A percentile compares a stretch with the other conserved stretches of the same genome.
These are phyloP conservation scores for Paraleonurus japonicus DNA, from an alignment of 257 asterid genomes.

Conservation along the genomic window DNA sequence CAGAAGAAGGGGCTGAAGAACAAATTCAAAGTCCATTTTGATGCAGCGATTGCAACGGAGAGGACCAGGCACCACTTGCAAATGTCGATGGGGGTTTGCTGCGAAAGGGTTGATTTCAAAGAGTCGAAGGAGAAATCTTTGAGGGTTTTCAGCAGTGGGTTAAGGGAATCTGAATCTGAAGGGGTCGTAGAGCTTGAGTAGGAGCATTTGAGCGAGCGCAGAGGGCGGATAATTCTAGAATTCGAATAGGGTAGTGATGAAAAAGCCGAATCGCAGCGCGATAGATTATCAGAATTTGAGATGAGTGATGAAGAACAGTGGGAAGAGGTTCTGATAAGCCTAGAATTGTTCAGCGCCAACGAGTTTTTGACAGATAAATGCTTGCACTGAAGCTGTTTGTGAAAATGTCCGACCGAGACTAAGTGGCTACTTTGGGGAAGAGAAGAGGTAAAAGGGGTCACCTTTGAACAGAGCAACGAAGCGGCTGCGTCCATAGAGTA, in stretches of 20 bases:
- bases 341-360: background rate
- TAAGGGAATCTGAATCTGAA: constrained; percentile 27
- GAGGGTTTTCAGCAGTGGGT: constrained; percentile 24
- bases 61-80: constrained; percentile 64
- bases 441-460: constrained; percentile 37
- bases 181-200: constrained; percentile 33
- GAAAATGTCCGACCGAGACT: constrained; percentile 47
- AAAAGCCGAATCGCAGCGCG: constrained; percentile 1
- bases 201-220: constrained; percentile 38
- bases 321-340: constrained; percentile 21
- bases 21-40: constrained; percentile 51
- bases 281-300: background rate
- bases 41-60: constrained; percentile 54
- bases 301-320: constrained; percentile 12
- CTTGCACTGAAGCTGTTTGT: constrained; percentile 52
- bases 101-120: constrained; percentile 43
- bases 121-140: constrained; percentile 44
- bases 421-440: constrained; percentile 15
- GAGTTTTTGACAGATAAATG: constrained; percentile 21
- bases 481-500: constrained; percentile 51
- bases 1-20: constrained; percentile 75
- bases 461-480: constrained; percentile 48
- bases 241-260: constrained; percentile 11
- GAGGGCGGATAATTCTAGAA: constrained; percentile 25
- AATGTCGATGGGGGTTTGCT: constrained; percentile 56